Conservation (phyloP, 2,329 filamentous ascomycete genomes). For the Talaromyces pinophilus region DNA sequence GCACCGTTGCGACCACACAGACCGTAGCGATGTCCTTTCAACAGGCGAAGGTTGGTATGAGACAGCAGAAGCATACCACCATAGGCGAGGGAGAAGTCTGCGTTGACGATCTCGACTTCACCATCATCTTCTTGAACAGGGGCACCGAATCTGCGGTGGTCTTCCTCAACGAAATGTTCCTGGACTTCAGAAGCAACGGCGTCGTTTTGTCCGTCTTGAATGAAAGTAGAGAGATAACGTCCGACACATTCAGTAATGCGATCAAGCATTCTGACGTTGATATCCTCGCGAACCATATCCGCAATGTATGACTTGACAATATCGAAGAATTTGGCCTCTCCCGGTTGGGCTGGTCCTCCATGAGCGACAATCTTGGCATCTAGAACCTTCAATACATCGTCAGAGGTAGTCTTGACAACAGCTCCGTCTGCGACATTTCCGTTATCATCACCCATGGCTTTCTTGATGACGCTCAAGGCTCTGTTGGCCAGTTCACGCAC, state of each 20-base stretch:
- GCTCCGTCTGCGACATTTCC: slow-evolving; percentile 50
- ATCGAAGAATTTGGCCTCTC: slow-evolving; percentile 64
- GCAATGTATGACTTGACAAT: slow-evolving; percentile 72
- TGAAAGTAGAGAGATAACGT: slow-evolving; percentile 74
- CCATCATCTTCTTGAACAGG: slow-evolving; percentile 86
- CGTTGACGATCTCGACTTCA: slow-evolving; percentile 95
- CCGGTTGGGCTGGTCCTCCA: slow-evolving; percentile 64
- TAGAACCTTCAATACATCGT: slow-evolving; percentile 73
- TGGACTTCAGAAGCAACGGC: slow-evolving; percentile 73
- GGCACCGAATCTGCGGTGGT: slow-evolving; percentile 81
- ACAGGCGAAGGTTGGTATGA: slow-evolving; percentile 88
- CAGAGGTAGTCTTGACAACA: slow-evolving; percentile 63
- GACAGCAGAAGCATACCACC: slow-evolving; percentile 96
- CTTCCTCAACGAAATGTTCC: slow-evolving; percentile 76
- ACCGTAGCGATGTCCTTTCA: slow-evolving; percentile 96
- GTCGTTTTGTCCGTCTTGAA: slow-evolving; percentile 63
- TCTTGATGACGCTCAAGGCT: slow-evolving; percentile 82
- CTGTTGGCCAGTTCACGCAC: slow-evolving; percentile 86
- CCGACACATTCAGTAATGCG: slow-evolving; percentile 69
- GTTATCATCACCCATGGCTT: slow-evolving; percentile 77
- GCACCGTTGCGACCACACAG: slow-evolving; percentile 96
- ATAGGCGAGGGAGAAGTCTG: slow-evolving; percentile 95
- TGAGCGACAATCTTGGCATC: slow-evolving; percentile 74
- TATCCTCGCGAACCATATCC: slow-evolving; percentile 82
- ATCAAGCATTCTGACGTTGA: slow-evolving; percentile 75